Evolutionary conservation across 1,139 yeast species (phyloP).

Genomic region (Yamadazyma pseudoaaseri): DNA sequence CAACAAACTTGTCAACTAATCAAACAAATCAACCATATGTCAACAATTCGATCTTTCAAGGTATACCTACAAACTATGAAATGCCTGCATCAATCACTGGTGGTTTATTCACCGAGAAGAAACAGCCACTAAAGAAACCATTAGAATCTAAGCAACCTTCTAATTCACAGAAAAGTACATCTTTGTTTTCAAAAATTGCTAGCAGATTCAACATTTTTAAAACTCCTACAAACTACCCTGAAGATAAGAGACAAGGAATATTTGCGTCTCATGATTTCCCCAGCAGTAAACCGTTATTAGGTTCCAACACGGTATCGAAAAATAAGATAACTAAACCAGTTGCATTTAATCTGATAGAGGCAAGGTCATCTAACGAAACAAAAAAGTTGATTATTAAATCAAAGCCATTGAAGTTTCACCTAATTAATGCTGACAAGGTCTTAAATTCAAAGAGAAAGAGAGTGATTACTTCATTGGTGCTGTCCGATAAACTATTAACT

Average conservation of each 20-base stretch:
- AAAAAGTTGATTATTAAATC: slow-evolving; percentile 40
- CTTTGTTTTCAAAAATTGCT: slow-evolving; percentile 37
- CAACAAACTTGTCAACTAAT: slow-evolving; percentile 1
- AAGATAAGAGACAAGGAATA: slow-evolving; percentile 9
- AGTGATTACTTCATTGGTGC: slow-evolving; percentile 20
- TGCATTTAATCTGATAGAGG: slow-evolving; percentile 11
- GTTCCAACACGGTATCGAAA: slow-evolving; percentile 2
- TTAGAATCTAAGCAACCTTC: background rate
- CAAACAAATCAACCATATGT: slow-evolving; percentile 7
- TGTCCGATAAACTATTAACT: slow-evolving; percentile 12
- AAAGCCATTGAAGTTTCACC: slow-evolving; percentile 42
- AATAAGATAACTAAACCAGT: slow-evolving; percentile 15
- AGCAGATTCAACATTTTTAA: slow-evolving; percentile 37
- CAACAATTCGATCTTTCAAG: slow-evolving; percentile 11
- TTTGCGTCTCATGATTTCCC: slow-evolving; percentile 15
- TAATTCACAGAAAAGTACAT: slow-evolving; percentile 13
- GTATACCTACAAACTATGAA: slow-evolving; percentile 10
- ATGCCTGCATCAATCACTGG: slow-evolving; percentile 44
- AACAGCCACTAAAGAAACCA: slow-evolving; percentile 1
- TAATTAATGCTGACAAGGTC: slow-evolving; percentile 45
- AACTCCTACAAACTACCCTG: slow-evolving; percentile 7
- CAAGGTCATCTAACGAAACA: slow-evolving; percentile 18
- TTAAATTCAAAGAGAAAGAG: slow-evolving; percentile 33
- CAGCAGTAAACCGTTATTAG: slow-evolving; percentile 7
- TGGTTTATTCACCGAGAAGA: slow-evolving; percentile 18